Conservation (phyloP, 495 filamentous ascomycete genomes). For the Geoglossum glabrum region DNA sequence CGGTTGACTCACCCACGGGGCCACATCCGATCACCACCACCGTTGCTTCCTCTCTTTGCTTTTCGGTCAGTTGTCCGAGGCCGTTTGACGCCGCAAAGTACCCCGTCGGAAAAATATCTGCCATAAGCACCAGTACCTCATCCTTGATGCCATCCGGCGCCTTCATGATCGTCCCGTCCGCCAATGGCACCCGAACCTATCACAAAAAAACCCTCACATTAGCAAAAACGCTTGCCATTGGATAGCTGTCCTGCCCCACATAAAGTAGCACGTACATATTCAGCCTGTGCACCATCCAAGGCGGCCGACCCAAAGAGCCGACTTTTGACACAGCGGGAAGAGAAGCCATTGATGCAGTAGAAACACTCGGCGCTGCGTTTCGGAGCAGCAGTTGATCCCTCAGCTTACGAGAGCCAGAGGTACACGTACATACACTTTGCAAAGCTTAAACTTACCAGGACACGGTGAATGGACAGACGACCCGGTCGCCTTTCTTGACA, state of each 20-base stretch:
- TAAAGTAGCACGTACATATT: slow-evolving; percentile 34
- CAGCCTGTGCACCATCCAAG: slow-evolving; percentile 76
- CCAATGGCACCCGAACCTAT: slow-evolving; percentile 57
- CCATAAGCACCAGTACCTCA: slow-evolving; percentile 70
- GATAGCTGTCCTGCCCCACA: not conserved
- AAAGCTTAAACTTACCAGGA: slow-evolving; percentile 43
- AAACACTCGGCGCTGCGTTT: slow-evolving; percentile 53
- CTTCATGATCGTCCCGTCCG: slow-evolving; percentile 63
- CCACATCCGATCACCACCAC: slow-evolving; percentile 80
- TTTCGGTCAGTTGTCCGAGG: slow-evolving; percentile 41
- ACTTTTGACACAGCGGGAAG: slow-evolving; percentile 61
- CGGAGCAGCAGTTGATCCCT: not conserved
- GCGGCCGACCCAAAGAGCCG: slow-evolving; percentile 52
- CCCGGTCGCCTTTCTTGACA: slow-evolving; percentile 53
- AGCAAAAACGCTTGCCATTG: not conserved
- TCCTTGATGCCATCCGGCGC: slow-evolving; percentile 58
- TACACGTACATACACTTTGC: not conserved
- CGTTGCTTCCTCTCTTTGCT: slow-evolving; percentile 45
- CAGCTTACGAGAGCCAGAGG: not conserved
- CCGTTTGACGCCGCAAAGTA: slow-evolving; percentile 78
- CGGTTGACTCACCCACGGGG: slow-evolving; percentile 8
- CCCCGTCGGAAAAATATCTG: slow-evolving; percentile 69
- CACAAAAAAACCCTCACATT: not conserved
- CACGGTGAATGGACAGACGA: slow-evolving; percentile 70
- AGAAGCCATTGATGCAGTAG: slow-evolving; percentile 69